Conservation (phyloP, 805 yeast species). For the Lipomyces lipofer region DNA sequence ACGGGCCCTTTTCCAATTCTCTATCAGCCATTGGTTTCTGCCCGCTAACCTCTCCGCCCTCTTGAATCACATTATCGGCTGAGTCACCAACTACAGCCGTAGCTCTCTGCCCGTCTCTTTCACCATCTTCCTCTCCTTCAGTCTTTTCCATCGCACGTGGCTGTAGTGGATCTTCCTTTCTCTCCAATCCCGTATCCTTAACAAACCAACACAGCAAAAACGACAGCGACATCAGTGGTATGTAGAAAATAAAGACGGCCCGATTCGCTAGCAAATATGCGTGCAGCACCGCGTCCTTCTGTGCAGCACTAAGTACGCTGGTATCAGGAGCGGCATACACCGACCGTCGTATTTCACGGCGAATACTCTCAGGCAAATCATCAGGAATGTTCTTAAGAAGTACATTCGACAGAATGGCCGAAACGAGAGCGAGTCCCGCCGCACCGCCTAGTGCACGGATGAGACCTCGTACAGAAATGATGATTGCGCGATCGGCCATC, state of each 20-base stretch:
- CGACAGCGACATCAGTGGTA: constrained; percentile 20
- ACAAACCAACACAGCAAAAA: constrained; percentile 23
- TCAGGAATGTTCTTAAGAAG: constrained; percentile 17
- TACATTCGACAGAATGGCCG: constrained; percentile 33
- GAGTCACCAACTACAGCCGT: too few relatives aligned
- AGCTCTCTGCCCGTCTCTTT: too few relatives aligned
- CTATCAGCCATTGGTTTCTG: too few relatives aligned
- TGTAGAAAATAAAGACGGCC: constrained; percentile 22
- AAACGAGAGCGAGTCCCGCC: constrained; percentile 52
- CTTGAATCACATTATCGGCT: too few relatives aligned
- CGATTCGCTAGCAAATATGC: constrained; percentile 28
- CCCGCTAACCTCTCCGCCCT: too few relatives aligned
- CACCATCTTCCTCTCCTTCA: too few relatives aligned
- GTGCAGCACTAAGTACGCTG: constrained; percentile 7
- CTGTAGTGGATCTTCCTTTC: constrained; percentile 8
- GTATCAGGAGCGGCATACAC: constrained; percentile 25
- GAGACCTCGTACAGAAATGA: constrained; percentile 58
- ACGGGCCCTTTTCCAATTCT: too few relatives aligned
- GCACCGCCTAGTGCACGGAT: constrained; percentile 64
- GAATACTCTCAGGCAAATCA: constrained; percentile 7
- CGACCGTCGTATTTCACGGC: constrained; percentile 10
- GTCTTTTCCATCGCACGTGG: too few relatives aligned
- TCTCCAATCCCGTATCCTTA: constrained; percentile 24
- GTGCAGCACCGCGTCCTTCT: constrained; percentile 18
- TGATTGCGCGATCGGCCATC: constrained; percentile 57